Conservation (phyloP, 495 filamentous ascomycete genomes). For the Haplographium delicatum region DNA sequence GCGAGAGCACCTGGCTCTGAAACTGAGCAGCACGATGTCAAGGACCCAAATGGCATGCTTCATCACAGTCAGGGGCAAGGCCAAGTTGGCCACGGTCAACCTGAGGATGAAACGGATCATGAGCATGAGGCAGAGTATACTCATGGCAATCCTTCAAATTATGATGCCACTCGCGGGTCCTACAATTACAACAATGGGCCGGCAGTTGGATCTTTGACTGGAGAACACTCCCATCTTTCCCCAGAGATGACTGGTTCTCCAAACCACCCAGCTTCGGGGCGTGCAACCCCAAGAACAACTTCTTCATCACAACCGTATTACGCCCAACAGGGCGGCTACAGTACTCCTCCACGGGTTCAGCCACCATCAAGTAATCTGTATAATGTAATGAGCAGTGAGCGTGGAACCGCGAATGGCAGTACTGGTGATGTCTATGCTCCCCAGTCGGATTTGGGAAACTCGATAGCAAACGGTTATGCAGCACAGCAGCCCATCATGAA, state of each 20-base stretch:
- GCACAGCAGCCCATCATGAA: constrained; percentile 58
- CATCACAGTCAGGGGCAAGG: constrained; percentile 49
- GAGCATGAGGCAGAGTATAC: constrained; percentile 78
- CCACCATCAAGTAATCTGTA: constrained; percentile 76
- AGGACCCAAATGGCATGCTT: constrained; percentile 58
- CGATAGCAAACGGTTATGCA: constrained; percentile 55
- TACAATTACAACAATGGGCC: constrained; percentile 70
- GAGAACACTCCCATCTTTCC: constrained; percentile 76
- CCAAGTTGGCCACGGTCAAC: constrained; percentile 43
- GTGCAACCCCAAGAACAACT: constrained; percentile 79
- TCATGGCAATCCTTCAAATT: constrained; percentile 59
- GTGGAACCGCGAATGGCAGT: constrained; percentile 63
- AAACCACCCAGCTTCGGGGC: constrained; percentile 77
- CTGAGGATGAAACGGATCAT: constrained; percentile 67
- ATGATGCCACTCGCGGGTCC: constrained; percentile 61
- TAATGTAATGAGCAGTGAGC: constrained; percentile 83
- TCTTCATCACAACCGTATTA: constrained; percentile 68
- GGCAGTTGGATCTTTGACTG: constrained; percentile 56
- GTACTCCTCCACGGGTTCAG: constrained; percentile 67
- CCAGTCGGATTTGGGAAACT: constrained; percentile 50
- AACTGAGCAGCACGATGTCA: constrained; percentile 60
- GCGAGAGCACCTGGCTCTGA: constrained; percentile 52
- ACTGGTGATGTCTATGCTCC: constrained; percentile 63
- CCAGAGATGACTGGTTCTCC: constrained; percentile 85
- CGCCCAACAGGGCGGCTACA: constrained; percentile 61